A percentile compares a stretch with the other conserved stretches of the same genome.
These are phyloP conservation scores for Tetraselmis striata DNA, from an alignment of 139 green algal species.

Conservation along the genomic window DNA sequence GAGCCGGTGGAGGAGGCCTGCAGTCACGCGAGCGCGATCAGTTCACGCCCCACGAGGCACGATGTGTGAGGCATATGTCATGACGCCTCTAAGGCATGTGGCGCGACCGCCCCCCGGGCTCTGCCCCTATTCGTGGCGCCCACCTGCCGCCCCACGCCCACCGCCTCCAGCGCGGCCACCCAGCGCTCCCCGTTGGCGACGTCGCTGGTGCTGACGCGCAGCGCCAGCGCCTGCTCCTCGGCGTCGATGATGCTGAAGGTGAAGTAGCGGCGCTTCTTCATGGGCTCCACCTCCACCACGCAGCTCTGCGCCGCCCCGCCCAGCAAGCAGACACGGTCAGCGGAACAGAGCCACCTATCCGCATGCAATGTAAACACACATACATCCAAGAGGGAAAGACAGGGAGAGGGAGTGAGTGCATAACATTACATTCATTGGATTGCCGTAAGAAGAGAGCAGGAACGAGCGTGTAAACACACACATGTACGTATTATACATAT, in stretches of 20 bases:
- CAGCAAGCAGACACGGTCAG: background rate
- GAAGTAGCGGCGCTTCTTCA: conserved; percentile 25
- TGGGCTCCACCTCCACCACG: conserved; percentile 33
- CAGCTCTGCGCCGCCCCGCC: conserved; percentile 8
- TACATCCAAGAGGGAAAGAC: background rate
- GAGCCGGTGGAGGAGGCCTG: background rate
- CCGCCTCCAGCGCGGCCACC: background rate
- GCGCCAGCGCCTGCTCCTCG: conserved; percentile 8
- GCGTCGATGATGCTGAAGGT: conserved; percentile 39
- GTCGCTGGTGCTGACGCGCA: background rate
- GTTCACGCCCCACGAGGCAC: too few species aligned
- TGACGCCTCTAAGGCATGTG: too few species aligned
- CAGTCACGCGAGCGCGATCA: background rate
- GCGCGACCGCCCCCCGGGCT: too few species aligned
- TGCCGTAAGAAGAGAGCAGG: too few species aligned
- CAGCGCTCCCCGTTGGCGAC: background rate
- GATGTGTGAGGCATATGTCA: too few species aligned
- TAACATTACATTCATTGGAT: too few species aligned
- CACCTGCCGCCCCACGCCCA: background rate
- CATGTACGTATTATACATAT: too few species aligned
- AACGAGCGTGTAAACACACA: too few species aligned
- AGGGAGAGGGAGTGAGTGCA: background rate
- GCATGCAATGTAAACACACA: too few species aligned
- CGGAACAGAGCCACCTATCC: too few species aligned
- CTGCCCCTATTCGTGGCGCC: too few species aligned